phyloP scores from a whole-genome alignment of 257 asterid genomes.

The Ilex aquifolium region DNA sequence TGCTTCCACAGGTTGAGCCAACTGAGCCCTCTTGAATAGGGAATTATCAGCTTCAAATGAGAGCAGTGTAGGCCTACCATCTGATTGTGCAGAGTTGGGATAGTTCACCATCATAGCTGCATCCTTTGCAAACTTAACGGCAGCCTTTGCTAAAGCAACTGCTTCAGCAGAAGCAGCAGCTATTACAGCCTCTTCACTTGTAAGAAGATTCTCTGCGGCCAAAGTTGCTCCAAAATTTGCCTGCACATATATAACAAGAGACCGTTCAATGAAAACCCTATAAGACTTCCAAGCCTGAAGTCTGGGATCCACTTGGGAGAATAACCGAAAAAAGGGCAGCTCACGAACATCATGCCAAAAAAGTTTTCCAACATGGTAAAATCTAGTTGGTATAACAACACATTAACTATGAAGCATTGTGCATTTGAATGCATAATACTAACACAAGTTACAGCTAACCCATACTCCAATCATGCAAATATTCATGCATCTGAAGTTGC shows the following conservation, averaged over 20 bases:
- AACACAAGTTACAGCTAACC: too few species aligned
- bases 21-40: conserved; percentile 21
- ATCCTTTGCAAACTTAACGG: conserved; percentile 78
- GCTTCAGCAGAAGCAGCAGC: conserved; percentile 95
- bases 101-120: conserved; percentile 55
- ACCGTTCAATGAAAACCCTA: too few species aligned
- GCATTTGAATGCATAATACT: too few species aligned
- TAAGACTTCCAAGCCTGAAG: not conserved
- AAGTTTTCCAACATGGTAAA: not conserved
- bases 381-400: too few species aligned
- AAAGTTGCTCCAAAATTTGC: conserved; percentile 36
- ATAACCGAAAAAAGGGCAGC: not conserved
- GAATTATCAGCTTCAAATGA: conserved; percentile 13
- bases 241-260: conserved; percentile 31
- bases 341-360: not conserved
- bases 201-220: conserved; percentile 41
- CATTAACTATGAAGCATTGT: too few species aligned
- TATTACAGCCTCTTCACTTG: conserved; percentile 65
- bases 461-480: too few species aligned
- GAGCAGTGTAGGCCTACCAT: conserved; percentile 13
- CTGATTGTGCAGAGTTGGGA: conserved; percentile 26
- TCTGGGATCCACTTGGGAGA: conserved; percentile 8
- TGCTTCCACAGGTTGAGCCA: conserved; percentile 23
- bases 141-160: conserved; percentile 83
- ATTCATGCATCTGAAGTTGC: too few species aligned